Conservation (phyloP, 2,329 filamentous ascomycete genomes). For the Penicillium sp. region DNA sequence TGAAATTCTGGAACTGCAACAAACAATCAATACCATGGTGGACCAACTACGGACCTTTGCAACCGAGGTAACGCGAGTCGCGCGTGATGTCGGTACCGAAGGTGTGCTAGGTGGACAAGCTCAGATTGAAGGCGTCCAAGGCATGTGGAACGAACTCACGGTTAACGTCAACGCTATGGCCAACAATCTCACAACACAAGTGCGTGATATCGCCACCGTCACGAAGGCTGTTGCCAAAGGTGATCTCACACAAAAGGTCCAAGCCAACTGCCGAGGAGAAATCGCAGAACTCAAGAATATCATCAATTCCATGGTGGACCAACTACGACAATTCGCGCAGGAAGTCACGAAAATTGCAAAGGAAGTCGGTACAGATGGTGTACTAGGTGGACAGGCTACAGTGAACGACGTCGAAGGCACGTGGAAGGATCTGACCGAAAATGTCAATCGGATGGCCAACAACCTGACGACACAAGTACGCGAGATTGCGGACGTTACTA, state of each 20-base stretch:
- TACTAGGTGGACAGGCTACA: conserved; percentile 89
- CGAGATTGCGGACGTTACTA: conserved; percentile 95
- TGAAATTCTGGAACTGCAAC: conserved; percentile 78
- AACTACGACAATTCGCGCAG: conserved; percentile 91
- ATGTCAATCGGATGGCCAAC: conserved; percentile 98
- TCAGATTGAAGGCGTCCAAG: conserved; percentile 77
- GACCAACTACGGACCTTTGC: conserved; percentile 80
- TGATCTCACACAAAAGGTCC: conserved; percentile 94
- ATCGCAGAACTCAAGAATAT: conserved; percentile 94
- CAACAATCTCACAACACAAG: conserved; percentile 80
- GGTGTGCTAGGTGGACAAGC: conserved; percentile 79
- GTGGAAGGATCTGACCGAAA: conserved; percentile 92
- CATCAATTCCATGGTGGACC: conserved; percentile 99
- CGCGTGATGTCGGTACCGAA: conserved; percentile 79
- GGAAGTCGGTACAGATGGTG: conserved; percentile 93
- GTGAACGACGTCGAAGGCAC: conserved; percentile 96
- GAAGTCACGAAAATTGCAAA: conserved; percentile 95
- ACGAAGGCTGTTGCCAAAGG: conserved; percentile 71
- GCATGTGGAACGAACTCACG: conserved; percentile 85
- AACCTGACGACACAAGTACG: conserved; percentile 96
- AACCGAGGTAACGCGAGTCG: conserved; percentile 77
- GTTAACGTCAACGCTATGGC: conserved; percentile 87
- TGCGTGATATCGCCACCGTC: conserved; percentile 87
- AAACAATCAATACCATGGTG: conserved; percentile 88
- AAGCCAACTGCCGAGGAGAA: conserved; percentile 86